These are phyloP conservation scores for Favolaschia claudopus DNA, from an alignment of 768 basidiomycete species.

Conservation along the genomic window DNA sequence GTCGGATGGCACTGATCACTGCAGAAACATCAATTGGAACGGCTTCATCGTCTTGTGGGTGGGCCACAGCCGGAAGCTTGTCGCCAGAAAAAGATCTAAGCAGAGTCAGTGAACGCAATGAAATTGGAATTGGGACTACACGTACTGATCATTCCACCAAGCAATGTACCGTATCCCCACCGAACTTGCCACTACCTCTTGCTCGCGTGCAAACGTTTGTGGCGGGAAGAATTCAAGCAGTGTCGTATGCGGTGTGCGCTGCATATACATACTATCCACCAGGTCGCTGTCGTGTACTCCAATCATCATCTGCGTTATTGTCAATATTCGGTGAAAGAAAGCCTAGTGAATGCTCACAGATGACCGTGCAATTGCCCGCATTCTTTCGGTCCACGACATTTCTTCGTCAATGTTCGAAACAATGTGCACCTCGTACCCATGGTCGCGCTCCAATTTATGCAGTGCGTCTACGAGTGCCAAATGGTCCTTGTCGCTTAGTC, in stretches of 20 bases:
- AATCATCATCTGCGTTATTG: slow-evolving; percentile 57
- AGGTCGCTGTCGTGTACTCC: slow-evolving; percentile 68
- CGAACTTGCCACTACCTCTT: slow-evolving; percentile 61
- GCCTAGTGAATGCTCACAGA: slow-evolving; percentile 54
- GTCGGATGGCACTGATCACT: slow-evolving; percentile 15
- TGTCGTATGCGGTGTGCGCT: slow-evolving; percentile 61
- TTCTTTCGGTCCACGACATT: slow-evolving; percentile 67
- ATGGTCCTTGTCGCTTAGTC: slow-evolving; percentile 64
- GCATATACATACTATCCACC: slow-evolving; percentile 76
- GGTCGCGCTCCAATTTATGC: slow-evolving; percentile 53
- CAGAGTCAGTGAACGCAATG: not conserved
- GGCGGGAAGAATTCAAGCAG: slow-evolving; percentile 82
- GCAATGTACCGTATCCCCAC: slow-evolving; percentile 66
- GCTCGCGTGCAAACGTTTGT: slow-evolving; percentile 69
- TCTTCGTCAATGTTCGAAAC: slow-evolving; percentile 56
- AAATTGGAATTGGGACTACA: slow-evolving; percentile 20
- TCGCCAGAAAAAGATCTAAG: slow-evolving; percentile 15
- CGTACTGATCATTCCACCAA: slow-evolving; percentile 58
- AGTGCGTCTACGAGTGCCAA: slow-evolving; percentile 66
- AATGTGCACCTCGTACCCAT: slow-evolving; percentile 64
- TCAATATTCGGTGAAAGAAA: slow-evolving; percentile 13
- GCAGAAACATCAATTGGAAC: slow-evolving; percentile 24
- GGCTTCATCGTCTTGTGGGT: not conserved
- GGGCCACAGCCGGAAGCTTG: slow-evolving; percentile 12
- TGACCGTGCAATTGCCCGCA: slow-evolving; percentile 71